These are phyloP conservation scores for Candida golubevii DNA, from an alignment of 805 yeast genomes.

Conservation along the genomic window DNA sequence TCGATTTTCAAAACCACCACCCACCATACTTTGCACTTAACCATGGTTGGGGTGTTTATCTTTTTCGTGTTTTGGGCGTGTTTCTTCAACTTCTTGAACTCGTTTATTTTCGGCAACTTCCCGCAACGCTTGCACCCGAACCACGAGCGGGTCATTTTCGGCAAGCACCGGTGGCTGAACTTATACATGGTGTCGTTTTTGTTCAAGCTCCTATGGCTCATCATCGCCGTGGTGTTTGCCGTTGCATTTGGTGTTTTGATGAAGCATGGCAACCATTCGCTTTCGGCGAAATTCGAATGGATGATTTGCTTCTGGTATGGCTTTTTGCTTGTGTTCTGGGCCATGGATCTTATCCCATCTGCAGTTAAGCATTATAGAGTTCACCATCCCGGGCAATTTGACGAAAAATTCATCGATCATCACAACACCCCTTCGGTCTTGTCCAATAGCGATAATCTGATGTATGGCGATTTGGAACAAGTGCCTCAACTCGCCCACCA, in stretches of 20 bases:
- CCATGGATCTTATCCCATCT: constrained; percentile 68
- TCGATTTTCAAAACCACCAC: constrained; percentile 64
- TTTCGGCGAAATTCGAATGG: constrained; percentile 80
- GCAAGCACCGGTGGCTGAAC: constrained; percentile 34
- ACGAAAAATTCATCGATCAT: constrained; percentile 18
- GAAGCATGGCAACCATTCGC: constrained; percentile 33
- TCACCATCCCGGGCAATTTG: constrained; percentile 27
- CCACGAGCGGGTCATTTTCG: constrained; percentile 38
- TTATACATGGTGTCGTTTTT: constrained; percentile 45
- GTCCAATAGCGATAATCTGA: neutral
- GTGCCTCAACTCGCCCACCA: too few relatives aligned
- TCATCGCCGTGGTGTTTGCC: constrained; percentile 63
- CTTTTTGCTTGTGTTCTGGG: constrained; percentile 54
- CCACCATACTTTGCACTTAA: constrained; percentile 55
- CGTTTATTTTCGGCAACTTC: constrained; percentile 36
- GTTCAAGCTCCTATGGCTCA: constrained; percentile 61
- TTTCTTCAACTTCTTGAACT: constrained; percentile 32
- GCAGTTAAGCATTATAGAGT: constrained; percentile 34
- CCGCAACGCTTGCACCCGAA: constrained; percentile 35
- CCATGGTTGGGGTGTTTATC: constrained; percentile 73
- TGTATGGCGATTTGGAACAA: constrained; percentile 1
- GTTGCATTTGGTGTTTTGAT: constrained; percentile 54
- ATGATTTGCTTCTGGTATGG: constrained; percentile 82
- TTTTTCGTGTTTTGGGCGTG: constrained; percentile 55
- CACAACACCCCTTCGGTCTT: constrained; percentile 11